Evolutionary conservation across 75 land plant genomes (phyloP).

Genomic region (Larix kaempferi): DNA sequence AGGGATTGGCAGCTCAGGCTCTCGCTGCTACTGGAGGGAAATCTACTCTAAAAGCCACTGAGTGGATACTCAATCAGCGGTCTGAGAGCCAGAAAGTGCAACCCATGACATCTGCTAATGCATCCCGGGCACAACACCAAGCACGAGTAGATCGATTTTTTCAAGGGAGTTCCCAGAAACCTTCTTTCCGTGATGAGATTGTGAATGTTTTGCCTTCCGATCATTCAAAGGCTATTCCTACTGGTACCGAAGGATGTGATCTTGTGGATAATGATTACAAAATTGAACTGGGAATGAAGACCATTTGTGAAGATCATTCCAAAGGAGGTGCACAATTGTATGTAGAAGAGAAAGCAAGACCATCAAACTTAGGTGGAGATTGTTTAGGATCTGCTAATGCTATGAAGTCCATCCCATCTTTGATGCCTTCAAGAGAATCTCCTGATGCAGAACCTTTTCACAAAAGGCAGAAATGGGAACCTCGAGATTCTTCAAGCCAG

Average conservation of each 20-base stretch:
- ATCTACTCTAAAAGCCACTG: slow-evolving; percentile 66
- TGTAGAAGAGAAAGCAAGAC: slow-evolving; percentile 11
- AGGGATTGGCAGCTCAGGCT: slow-evolving; percentile 67
- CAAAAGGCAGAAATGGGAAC: slow-evolving; percentile 15
- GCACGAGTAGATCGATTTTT: slow-evolving; percentile 23
- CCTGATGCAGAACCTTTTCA: slow-evolving; percentile 9
- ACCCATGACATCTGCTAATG: not conserved
- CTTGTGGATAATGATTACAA: not conserved
- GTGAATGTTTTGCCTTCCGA: slow-evolving; percentile 4
- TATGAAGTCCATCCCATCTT: slow-evolving; percentile 1
- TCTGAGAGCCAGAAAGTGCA: slow-evolving; percentile 14
- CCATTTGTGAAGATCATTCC: slow-evolving; percentile 4
- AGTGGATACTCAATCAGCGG: slow-evolving; percentile 74
- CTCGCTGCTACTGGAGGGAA: slow-evolving; percentile 76
- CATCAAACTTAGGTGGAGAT: slow-evolving; percentile 10
- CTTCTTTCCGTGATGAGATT: slow-evolving; percentile 1
- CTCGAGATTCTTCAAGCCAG: slow-evolving; percentile 46
- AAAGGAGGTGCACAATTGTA: slow-evolving; percentile 5
- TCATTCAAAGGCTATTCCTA: not conserved
- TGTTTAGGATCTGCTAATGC: slow-evolving; percentile 11
- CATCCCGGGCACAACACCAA: slow-evolving; percentile 9
- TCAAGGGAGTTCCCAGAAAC: slow-evolving; percentile 5
- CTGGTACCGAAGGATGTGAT: not conserved
- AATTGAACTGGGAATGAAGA: slow-evolving; percentile 9
- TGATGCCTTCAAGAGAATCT: not conserved